Base-by-base conservation (phyloP, 2,329 filamentous ascomycete species). In the Pezicula rhizophila region DNA sequence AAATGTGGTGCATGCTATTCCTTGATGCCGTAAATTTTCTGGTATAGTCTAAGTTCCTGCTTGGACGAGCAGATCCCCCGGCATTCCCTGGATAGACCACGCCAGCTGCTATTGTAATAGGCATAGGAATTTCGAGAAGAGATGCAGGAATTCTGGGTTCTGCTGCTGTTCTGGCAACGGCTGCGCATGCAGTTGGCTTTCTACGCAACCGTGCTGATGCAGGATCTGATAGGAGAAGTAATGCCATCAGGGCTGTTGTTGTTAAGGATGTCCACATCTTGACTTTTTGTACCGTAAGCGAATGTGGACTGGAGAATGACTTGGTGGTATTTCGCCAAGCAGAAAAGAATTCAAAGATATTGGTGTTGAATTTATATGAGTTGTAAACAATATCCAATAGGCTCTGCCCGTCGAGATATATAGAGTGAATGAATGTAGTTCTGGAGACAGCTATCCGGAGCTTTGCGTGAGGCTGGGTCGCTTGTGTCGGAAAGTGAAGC, bases 221-320 rank as follows among this genome's bases (percentile, higher is more conserved):
- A 17, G 41, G 15, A 26, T 53, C 20, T 40, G 54, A 55, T 20
- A 59, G 42, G 35, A 53, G 43, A 20, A 58, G 35, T 12, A 56
- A 33, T 15, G 57, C 56, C 38, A 49, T 44, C 46, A 59, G 51
- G 48, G 53, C 56, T 10, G 47, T 45, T 42, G 49, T 23, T 11
- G 28, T 3, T 31, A 31, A 31, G 28, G 28, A 52, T 11, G 45
- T 56, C 52, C 54, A 48, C 58, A 59, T 60, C 33, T 44, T 53
- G 48, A 50, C 7, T 31, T 28, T 38, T 28, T 11, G 25, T 46
- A 41, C 34, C 15, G 43, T 10, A 33, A 15, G 8, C 28, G 28
- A 12, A 31, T 31, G 7, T 31, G 8, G 28, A 10, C 8, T 31
- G 11, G 28, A 31, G 11, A 31, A 31, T 31, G 28, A 31, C 28